Percentiles rank a stretch among this genome's conserved stretches.
phyloP scores from a whole-genome alignment of 2,329 filamentous ascomycete species.

The Septoria linicola region DNA sequence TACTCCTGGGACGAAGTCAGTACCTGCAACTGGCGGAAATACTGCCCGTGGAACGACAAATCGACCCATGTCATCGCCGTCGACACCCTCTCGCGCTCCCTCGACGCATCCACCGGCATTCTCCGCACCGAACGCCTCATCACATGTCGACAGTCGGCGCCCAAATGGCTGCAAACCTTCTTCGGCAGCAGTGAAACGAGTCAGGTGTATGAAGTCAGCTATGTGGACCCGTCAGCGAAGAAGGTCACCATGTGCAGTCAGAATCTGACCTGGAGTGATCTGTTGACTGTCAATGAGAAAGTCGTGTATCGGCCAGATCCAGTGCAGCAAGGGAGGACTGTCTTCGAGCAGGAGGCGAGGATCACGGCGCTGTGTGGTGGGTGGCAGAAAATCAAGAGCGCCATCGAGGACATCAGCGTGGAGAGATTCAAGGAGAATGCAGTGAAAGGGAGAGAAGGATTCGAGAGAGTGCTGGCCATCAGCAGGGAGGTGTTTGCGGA shows the following conservation, averaged over 20 bases:
- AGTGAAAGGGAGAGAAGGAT: slow-evolving; percentile 83
- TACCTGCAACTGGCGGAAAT: slow-evolving; percentile 97
- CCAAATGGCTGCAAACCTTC: slow-evolving; percentile 76
- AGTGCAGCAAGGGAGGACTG: slow-evolving; percentile 54
- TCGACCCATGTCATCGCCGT: slow-evolving; percentile 95
- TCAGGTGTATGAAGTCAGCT: slow-evolving; percentile 92
- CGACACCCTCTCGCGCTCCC: slow-evolving; percentile 76
- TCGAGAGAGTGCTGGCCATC: slow-evolving; percentile 92
- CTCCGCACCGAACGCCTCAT: slow-evolving; percentile 70
- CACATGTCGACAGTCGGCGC: slow-evolving; percentile 64
- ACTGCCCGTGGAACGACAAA: slow-evolving; percentile 96
- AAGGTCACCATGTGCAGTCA: slow-evolving; percentile 96
- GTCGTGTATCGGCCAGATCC: slow-evolving; percentile 50
- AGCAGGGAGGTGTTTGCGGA: slow-evolving; percentile 87
- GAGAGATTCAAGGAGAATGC: slow-evolving; percentile 91
- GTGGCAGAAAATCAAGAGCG: slow-evolving; percentile 96
- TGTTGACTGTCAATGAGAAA: slow-evolving; percentile 89
- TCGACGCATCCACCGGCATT: slow-evolving; percentile 65
- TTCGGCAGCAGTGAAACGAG: slow-evolving; percentile 78
- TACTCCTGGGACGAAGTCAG: slow-evolving; percentile 99
- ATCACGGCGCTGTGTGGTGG: slow-evolving; percentile 93
- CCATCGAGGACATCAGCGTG: slow-evolving; percentile 88
- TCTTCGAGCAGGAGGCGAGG: slow-evolving; percentile 84
- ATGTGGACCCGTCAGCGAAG: slow-evolving; percentile 79
- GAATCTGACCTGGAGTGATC: slow-evolving; percentile 89